phyloP scores from a whole-genome alignment of 2,329 filamentous ascomycete species.

The Aspergillus arachidicola region DNA sequence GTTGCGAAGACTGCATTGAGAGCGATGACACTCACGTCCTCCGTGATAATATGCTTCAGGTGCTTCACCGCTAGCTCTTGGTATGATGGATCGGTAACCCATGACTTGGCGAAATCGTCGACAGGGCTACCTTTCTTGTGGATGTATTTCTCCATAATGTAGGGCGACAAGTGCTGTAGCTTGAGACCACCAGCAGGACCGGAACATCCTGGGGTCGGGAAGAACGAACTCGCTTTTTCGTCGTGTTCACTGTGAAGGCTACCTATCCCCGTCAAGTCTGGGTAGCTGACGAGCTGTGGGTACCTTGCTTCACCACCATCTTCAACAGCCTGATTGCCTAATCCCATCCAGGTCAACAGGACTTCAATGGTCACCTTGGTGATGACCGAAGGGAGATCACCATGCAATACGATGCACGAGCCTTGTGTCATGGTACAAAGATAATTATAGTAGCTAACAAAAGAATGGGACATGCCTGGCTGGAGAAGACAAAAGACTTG shows the following conservation, averaged over 20 bases:
- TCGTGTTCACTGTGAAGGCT: neutral
- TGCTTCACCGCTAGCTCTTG: conserved; percentile 42
- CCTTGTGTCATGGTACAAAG: conserved; percentile 49
- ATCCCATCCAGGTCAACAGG: conserved; percentile 50
- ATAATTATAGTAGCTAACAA: conserved; percentile 41
- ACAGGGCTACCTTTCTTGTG: neutral
- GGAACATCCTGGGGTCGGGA: neutral
- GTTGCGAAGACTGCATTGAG: conserved; percentile 55
- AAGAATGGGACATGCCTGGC: conserved; percentile 21
- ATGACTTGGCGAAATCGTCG: conserved; percentile 34
- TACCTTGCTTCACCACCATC: neutral
- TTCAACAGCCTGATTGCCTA: conserved; percentile 4
- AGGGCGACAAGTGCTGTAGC: neutral
- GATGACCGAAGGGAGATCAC: conserved; percentile 33
- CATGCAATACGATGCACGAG: conserved; percentile 38
- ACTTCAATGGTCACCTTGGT: conserved; percentile 47
- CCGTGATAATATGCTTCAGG: conserved; percentile 47
- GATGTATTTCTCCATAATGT: neutral
- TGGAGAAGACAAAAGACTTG: conserved; percentile 50
- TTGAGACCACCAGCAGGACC: neutral
- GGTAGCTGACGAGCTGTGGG: neutral
- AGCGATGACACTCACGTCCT: conserved; percentile 49
- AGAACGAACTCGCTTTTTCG: neutral
- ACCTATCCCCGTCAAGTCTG: neutral
- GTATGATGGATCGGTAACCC: conserved; percentile 43